Conservation (phyloP, 768 basidiomycete genomes). For the Cystobasidium onofrii region DNA sequence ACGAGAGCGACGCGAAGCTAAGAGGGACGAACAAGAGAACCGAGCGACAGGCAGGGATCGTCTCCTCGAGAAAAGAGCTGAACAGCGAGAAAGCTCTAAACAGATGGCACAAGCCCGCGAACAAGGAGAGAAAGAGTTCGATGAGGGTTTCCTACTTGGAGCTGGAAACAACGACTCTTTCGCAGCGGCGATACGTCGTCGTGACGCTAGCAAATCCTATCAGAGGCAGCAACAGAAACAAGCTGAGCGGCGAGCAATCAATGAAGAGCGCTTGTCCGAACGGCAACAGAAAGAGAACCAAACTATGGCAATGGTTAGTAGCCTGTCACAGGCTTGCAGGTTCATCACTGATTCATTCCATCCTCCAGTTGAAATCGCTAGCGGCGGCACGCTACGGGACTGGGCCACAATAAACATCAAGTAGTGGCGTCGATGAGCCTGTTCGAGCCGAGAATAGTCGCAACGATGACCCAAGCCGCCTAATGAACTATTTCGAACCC, state of each 20-base stretch:
- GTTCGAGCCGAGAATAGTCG: too few species aligned
- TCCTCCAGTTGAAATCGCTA: slow-evolving; percentile 14
- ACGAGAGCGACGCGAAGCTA: slow-evolving; percentile 3
- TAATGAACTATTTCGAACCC: too few species aligned
- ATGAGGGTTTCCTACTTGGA: slow-evolving; percentile 3
- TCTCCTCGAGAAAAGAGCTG: slow-evolving; percentile 20
- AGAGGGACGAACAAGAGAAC: slow-evolving; percentile 8
- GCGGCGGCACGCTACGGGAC: slow-evolving; percentile 32
- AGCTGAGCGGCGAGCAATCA: neutral
- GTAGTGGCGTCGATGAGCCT: too few species aligned
- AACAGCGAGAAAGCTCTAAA: neutral
- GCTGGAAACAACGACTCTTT: slow-evolving; percentile 18
- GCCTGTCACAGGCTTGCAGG: neutral
- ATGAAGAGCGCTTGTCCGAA: slow-evolving; percentile 4
- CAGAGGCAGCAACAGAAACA: neutral
- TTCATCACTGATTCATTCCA: neutral
- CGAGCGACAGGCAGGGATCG: slow-evolving; percentile 38
- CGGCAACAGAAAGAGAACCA: slow-evolving; percentile 11
- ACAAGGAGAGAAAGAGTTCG: slow-evolving; percentile 23
- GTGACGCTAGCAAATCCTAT: neutral
- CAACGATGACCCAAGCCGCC: too few species aligned
- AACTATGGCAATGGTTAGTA: slow-evolving; percentile 30
- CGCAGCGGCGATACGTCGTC: slow-evolving; percentile 5
- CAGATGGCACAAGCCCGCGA: slow-evolving; percentile 22
- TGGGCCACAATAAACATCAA: slow-evolving; percentile 8